Percentiles rank a stretch among this genome's conserved stretches.
Conservation (phyloP, 2,329 filamentous ascomycete genomes). For the Colletotrichum sp. region DNA sequence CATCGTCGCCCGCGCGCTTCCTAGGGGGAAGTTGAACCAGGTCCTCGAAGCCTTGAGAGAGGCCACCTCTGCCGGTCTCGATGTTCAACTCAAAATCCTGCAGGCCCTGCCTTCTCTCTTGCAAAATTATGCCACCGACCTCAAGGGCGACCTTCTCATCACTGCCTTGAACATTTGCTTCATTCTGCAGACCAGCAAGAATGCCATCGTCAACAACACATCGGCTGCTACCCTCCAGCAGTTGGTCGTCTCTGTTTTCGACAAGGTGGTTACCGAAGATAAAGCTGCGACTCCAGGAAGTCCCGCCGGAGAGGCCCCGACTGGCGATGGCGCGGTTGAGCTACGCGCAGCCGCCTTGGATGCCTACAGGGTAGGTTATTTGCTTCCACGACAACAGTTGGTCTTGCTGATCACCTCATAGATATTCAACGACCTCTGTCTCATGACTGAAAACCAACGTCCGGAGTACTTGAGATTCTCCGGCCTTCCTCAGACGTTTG, state of each 20-base stretch:
- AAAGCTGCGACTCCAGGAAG: slow-evolving; percentile 57
- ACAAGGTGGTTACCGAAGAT: slow-evolving; percentile 86
- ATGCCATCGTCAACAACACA: slow-evolving; percentile 91
- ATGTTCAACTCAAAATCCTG: slow-evolving; percentile 94
- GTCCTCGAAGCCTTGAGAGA: slow-evolving; percentile 88
- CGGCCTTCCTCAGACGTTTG: slow-evolving; percentile 79
- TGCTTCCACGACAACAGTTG: background rate
- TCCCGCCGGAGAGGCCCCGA: slow-evolving; percentile 69
- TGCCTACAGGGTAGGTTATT: slow-evolving; percentile 70
- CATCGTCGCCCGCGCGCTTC: slow-evolving; percentile 80
- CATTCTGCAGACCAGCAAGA: slow-evolving; percentile 88
- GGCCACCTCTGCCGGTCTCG: slow-evolving; percentile 78
- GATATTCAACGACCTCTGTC: slow-evolving; percentile 89
- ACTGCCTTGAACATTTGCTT: slow-evolving; percentile 90
- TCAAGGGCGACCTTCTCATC: slow-evolving; percentile 82
- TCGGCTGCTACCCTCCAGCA: slow-evolving; percentile 97
- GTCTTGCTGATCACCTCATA: slow-evolving; percentile 32
- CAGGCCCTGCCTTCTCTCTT: slow-evolving; percentile 89
- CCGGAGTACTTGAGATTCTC: slow-evolving; percentile 83
- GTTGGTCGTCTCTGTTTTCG: slow-evolving; percentile 89
- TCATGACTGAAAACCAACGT: slow-evolving; percentile 83
- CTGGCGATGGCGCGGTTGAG: slow-evolving; percentile 66
- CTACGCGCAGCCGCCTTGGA: slow-evolving; percentile 82
- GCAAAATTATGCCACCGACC: slow-evolving; percentile 85
- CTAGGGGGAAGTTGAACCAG: slow-evolving; percentile 80